Evolutionary conservation across 176 grass and related monocot genomes (phyloP).

Genomic region (Rhynchospora tenuis): DNA sequence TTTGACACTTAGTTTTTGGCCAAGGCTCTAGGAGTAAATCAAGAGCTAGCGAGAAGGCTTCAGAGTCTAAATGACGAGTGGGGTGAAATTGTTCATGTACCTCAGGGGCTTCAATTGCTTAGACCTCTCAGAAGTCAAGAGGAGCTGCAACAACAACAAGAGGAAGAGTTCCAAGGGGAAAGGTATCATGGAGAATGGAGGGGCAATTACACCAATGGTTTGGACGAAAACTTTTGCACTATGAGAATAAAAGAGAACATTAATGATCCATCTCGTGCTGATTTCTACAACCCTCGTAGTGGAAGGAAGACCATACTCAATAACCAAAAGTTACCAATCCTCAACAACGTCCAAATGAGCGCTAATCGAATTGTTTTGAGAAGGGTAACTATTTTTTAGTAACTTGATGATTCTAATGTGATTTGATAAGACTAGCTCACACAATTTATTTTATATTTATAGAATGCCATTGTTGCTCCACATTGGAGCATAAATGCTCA

Average conservation of each 20-base stretch:
- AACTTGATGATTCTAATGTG: too few relatives aligned
- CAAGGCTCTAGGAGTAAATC: conserved; percentile 23
- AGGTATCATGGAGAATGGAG: not conserved
- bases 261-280: conserved; percentile 19
- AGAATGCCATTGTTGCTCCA: conserved; percentile 14
- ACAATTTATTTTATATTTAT: not conserved
- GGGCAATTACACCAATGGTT: conserved; percentile 8
- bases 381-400: not conserved
- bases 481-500: conserved; percentile 37
- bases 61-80: conserved; percentile 28
- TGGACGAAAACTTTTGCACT: conserved; percentile 34
- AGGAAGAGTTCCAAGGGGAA: not conserved
- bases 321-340: conserved; percentile 34
- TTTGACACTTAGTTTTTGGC: conserved; percentile 30
- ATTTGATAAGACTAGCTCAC: not conserved
- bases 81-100: conserved; percentile 37
- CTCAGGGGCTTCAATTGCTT: not conserved
- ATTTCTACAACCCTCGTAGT: conserved; percentile 28
- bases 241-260: conserved; percentile 31
- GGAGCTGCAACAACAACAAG: not conserved
- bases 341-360: conserved; percentile 33
- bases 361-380: conserved; percentile 24
- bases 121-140: conserved; percentile 1
- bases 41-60: conserved; percentile 12
- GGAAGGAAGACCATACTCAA: conserved; percentile 25